A percentile compares a stretch with the other conserved stretches of the same genome.
phyloP scores from a whole-genome alignment of 75 land plant species.

The Picea sitchensis region DNA sequence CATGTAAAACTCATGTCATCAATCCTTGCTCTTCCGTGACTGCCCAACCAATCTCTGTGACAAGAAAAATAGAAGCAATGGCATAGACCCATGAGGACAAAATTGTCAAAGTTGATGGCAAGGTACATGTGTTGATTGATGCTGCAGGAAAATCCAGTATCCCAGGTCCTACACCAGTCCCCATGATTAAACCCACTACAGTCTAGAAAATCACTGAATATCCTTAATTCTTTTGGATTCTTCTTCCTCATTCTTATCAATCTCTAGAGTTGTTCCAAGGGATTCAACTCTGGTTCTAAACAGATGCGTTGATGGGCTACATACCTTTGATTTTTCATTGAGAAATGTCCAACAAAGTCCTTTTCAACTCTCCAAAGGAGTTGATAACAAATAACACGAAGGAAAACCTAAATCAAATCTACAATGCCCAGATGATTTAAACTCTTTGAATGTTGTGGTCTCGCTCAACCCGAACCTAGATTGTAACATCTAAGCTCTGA shows the following conservation, averaged over 20 bases:
- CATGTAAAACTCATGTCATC: conserved; percentile 68
- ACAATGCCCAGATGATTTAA: too few relatives aligned
- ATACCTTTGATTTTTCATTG: neutral
- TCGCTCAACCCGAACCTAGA: too few relatives aligned
- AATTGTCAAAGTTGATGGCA: conserved; percentile 51
- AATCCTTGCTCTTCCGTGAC: conserved; percentile 43
- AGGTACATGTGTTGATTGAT: conserved; percentile 48
- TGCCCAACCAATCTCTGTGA: conserved; percentile 45
- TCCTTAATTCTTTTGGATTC: neutral
- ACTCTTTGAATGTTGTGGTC: too few relatives aligned
- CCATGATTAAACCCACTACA: conserved; percentile 62
- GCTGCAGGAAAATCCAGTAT: conserved; percentile 72
- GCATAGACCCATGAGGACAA: conserved; percentile 71
- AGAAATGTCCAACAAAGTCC: neutral
- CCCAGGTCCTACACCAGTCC: conserved; percentile 78
- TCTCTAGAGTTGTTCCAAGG: neutral
- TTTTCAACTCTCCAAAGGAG: neutral
- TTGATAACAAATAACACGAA: neutral
- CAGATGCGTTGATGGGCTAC: neutral
- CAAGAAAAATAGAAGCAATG: conserved; percentile 57
- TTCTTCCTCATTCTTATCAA: neutral
- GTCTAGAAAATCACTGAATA: conserved; percentile 34
- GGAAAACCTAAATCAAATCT: too few relatives aligned
- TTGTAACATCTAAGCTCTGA: too few relatives aligned
- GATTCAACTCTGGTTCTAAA: neutral